These are phyloP conservation scores for Moniliophthora roreri DNA, from an alignment of 1,284 basidiomycete species.

Conservation along the genomic window DNA sequence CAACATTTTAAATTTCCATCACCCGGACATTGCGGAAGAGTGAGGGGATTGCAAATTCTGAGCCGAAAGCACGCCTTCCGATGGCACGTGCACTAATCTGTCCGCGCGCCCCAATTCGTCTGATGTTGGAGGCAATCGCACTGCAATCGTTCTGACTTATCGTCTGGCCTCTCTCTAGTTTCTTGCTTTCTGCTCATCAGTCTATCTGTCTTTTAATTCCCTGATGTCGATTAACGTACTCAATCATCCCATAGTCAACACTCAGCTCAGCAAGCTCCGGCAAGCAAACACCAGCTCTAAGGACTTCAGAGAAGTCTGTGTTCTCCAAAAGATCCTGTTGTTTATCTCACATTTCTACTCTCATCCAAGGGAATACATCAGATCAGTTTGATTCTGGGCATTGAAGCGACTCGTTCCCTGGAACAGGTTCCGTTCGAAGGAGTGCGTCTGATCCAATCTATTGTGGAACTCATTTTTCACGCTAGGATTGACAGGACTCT, in stretches of 20 bases:
- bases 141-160: background rate
- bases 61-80: background rate
- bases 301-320: slow-evolving; percentile 75
- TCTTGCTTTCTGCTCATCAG: background rate
- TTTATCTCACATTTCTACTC: background rate
- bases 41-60: slow-evolving; percentile 1
- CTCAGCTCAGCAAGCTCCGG: slow-evolving; percentile 71
- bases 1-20: background rate
- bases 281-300: slow-evolving; percentile 62
- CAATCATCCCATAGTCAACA: slow-evolving; percentile 72
- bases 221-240: slow-evolving; percentile 47
- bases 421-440: slow-evolving; percentile 61
- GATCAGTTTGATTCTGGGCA: slow-evolving; percentile 70
- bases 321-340: background rate
- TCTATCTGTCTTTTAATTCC: background rate
- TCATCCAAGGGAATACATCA: slow-evolving; percentile 60
- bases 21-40: background rate
- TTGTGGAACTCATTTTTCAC: background rate
- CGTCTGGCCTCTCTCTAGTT: background rate
- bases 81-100: background rate
- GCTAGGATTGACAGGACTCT: slow-evolving; percentile 46
- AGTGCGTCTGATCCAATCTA: slow-evolving; percentile 38
- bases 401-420: slow-evolving; percentile 71
- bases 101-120: background rate
- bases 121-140: background rate